Base-by-base conservation (phyloP, 345 rosid species). In the Salix caprea region DNA sequence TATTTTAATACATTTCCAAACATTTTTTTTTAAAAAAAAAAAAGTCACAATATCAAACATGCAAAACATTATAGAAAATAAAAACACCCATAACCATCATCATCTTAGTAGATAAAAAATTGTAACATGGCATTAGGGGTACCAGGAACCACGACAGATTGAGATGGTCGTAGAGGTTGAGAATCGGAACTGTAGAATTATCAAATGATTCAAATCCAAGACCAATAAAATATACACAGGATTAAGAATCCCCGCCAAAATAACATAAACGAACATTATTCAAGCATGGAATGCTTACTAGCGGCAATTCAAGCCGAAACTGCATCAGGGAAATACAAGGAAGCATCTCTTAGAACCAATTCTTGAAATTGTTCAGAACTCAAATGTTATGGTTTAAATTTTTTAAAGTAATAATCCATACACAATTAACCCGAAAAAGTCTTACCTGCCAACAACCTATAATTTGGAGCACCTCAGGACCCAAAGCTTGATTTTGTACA, bases 401-500 rank as follows among this genome's bases (percentile, higher is more conserved):
- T 9, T 23, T 58, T 23, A 0, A n/a, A 37, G 52, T 7, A 24
- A 13, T 5, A 30, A 34, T 21, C 0, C 62, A 61, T 67, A 37
- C 48, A 52, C 11, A 23, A 24, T 67, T 1, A 54, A 50, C 30
- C 36, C 1, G 12, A 56, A 36, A 56, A 26, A 0, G 26, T 9
- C 23, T 42, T 10, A 58, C 16, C 34, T 34, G 26, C 52, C 13
- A 68, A 24, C 70, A 26, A 23, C 21, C 73, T 76, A 68, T 6
- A 40, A 24, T 39, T 36, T 26, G 73, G 67, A 19, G 66, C 77
- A 30, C 30, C 48, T 30, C 34, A 42, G 34, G 61, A 44, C 28
- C 77, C 15, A 74, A 37, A 24, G 52, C 67, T 28, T 3, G 64
- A 74, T 65, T 42, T 50, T 77, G 75, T 50, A 76, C 79, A 76